Conservation (phyloP, 768 basidiomycete genomes). For the Hericium erinaceus region DNA sequence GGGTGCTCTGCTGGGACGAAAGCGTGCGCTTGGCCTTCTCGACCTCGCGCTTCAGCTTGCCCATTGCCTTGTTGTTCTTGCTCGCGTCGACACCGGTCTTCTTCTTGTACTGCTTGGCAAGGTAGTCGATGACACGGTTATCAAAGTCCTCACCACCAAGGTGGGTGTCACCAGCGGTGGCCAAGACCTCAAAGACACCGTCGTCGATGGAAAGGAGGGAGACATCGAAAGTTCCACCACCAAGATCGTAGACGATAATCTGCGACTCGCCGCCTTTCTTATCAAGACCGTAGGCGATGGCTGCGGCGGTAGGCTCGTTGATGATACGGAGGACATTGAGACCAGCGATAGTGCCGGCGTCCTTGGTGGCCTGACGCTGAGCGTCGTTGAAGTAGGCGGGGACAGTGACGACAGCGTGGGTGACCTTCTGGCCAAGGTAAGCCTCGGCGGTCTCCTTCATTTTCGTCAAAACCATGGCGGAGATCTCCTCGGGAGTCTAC, state of each 20-base stretch:
- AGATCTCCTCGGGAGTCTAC: slow-evolving; percentile 91
- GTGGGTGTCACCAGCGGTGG: slow-evolving; percentile 57
- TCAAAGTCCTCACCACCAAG: slow-evolving; percentile 55
- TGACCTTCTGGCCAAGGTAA: slow-evolving; percentile 92
- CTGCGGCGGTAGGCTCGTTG: slow-evolving; percentile 96
- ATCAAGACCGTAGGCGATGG: slow-evolving; percentile 97
- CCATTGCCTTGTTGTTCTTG: slow-evolving; percentile 40
- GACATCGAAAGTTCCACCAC: slow-evolving; percentile 98
- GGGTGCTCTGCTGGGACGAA: slow-evolving; percentile 83
- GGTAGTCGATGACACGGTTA: slow-evolving; percentile 39
- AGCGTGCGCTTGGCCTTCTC: slow-evolving; percentile 58
- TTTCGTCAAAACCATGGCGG: slow-evolving; percentile 90
- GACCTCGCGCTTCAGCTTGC: slow-evolving; percentile 40
- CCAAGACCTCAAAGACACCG: slow-evolving; percentile 49
- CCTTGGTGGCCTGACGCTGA: slow-evolving; percentile 76
- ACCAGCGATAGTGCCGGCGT: slow-evolving; percentile 91
- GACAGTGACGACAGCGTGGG: slow-evolving; percentile 96
- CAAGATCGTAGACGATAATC: slow-evolving; percentile 97
- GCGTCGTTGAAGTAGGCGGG: slow-evolving; percentile 50
- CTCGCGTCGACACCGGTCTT: slow-evolving; percentile 40
- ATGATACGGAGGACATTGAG: slow-evolving; percentile 94
- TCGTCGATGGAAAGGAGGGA: slow-evolving; percentile 74
- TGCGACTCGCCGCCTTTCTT: slow-evolving; percentile 91
- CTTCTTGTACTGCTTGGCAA: slow-evolving; percentile 48
- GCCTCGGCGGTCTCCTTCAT: slow-evolving; percentile 99